These are phyloP conservation scores for Pontederia paniculata DNA, from an alignment of 176 grass and related monocot species.

Conservation along the genomic window DNA sequence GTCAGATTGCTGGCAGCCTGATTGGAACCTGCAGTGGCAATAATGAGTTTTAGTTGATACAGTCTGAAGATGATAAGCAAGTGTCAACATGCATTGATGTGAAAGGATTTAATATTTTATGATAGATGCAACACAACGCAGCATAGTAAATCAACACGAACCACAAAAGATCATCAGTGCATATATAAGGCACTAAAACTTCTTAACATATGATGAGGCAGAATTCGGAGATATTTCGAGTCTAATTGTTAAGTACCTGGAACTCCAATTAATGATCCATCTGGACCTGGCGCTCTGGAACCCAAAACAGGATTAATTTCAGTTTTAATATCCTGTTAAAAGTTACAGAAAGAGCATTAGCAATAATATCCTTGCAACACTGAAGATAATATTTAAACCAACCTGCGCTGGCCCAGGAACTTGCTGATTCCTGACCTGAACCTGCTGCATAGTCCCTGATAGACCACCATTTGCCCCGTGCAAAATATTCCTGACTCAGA, in stretches of 20 bases:
- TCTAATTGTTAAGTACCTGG: constrained; percentile 45
- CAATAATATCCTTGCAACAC: neutral
- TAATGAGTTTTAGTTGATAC: neutral
- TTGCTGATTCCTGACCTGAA: constrained; percentile 73
- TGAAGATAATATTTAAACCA: constrained; percentile 2
- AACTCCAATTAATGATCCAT: constrained; percentile 75
- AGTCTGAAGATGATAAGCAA: neutral
- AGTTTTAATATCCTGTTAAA: constrained; percentile 66
- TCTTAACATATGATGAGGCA: neutral
- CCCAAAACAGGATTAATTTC: constrained; percentile 86
- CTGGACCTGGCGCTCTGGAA: constrained; percentile 58
- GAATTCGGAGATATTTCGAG: no score
- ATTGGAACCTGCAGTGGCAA: constrained; percentile 65
- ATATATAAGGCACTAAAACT: neutral
- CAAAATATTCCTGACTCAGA: constrained; percentile 60
- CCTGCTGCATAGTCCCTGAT: constrained; percentile 71
- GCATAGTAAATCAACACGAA: no score
- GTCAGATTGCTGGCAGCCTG: constrained; percentile 88
- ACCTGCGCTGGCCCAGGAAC: constrained; percentile 81
- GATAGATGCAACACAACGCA: no score
- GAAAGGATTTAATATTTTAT: no score
- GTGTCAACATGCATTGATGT: neutral
- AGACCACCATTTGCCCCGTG: constrained; percentile 75
- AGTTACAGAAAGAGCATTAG: constrained; percentile 20
- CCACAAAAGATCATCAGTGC: no score